These are phyloP conservation scores for Monilinia polystroma DNA, from an alignment of 2,329 filamentous ascomycete genomes.

Conservation along the genomic window DNA sequence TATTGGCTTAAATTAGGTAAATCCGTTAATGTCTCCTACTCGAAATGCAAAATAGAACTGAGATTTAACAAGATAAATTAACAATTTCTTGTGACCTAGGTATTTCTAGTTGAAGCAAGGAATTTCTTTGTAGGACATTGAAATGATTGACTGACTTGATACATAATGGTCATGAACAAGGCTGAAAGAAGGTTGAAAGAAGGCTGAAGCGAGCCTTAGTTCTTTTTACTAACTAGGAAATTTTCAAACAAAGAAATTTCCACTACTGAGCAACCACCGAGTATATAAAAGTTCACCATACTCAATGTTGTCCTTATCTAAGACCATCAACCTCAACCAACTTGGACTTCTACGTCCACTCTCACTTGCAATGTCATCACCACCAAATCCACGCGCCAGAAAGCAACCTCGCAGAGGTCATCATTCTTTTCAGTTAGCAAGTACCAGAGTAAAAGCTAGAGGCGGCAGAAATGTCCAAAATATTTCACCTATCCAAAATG, in stretches of 20 bases:
- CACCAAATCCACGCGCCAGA: slow-evolving; percentile 13
- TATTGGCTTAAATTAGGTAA: background rate
- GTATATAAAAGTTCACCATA: background rate
- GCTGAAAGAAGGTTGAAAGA: slow-evolving; percentile 14
- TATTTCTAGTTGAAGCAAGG: background rate
- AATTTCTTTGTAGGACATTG: background rate
- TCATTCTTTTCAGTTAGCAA: slow-evolving; percentile 12
- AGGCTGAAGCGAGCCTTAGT: slow-evolving; percentile 4
- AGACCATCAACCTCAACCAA: slow-evolving; percentile 9
- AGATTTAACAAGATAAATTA: background rate
- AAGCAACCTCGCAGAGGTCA: slow-evolving; percentile 15
- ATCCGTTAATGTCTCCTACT: background rate
- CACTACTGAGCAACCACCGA: background rate
- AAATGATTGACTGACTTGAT: background rate
- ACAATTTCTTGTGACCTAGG: too few relatives aligned
- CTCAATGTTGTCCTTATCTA: slow-evolving; percentile 4
- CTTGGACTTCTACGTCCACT: slow-evolving; percentile 3
- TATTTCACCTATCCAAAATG: slow-evolving; percentile 2
- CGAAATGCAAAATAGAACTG: background rate
- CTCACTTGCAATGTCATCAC: slow-evolving; percentile 10
- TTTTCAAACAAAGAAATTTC: slow-evolving; percentile 9
- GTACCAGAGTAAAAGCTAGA: slow-evolving; percentile 3
- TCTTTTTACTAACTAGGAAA: background rate
- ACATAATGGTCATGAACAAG: background rate
- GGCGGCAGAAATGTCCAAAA: background rate